Conservation (phyloP, 2,329 filamentous ascomycete species). For the Scortechinia acanthostroma region DNA sequence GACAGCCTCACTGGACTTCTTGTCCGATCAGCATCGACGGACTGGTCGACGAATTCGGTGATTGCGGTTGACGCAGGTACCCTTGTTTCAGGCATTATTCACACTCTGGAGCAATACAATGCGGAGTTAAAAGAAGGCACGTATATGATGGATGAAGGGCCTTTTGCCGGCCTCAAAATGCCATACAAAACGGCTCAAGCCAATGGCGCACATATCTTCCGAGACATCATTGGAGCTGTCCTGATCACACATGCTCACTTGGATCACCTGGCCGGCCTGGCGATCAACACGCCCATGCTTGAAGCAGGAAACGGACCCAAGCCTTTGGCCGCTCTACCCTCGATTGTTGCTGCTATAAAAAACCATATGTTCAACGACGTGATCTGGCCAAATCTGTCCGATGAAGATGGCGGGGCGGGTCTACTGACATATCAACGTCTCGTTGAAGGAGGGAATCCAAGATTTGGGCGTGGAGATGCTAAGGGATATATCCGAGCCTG, state of each 20-base stretch:
- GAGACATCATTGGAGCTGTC: conserved; percentile 52
- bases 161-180: conserved; percentile 48
- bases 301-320: conserved; percentile 56
- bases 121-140: conserved; percentile 16
- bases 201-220: conserved; percentile 53
- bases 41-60: conserved; percentile 50
- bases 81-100: conserved; percentile 51
- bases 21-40: conserved; percentile 47
- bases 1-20: conserved; percentile 57
- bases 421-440: conserved; percentile 58
- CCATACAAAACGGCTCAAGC: conserved; percentile 46
- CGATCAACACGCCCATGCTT: conserved; percentile 57
- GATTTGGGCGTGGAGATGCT: conserved; percentile 49
- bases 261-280: conserved; percentile 58
- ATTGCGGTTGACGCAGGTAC: conserved; percentile 59
- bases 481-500: conserved; percentile 57
- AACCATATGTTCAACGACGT: conserved; percentile 62
- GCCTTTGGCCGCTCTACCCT: conserved; percentile 51
- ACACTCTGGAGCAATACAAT: conserved; percentile 42
- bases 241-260: conserved; percentile 61
- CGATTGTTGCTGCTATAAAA: conserved; percentile 57
- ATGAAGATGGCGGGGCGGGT: conserved; percentile 61
- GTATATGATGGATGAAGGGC: conserved; percentile 23
- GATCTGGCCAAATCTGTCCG: conserved; percentile 62
- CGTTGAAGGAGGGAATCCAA: conserved; percentile 54